phyloP scores from a whole-genome alignment of 805 yeast genomes.

The Ogataea haglerorum region DNA sequence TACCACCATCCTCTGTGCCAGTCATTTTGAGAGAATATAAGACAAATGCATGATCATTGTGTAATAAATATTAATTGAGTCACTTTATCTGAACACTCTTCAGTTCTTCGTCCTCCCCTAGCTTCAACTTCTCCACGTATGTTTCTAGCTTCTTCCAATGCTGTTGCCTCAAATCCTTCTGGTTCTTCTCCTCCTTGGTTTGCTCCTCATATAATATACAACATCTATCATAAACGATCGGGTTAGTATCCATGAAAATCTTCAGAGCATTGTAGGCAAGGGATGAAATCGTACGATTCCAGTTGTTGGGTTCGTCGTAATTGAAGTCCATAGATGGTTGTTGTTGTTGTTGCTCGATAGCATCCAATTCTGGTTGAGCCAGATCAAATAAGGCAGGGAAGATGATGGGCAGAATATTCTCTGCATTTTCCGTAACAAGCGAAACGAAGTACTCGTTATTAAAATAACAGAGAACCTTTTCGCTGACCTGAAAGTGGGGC shows the following conservation, averaged over 20 bases:
- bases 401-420: slow-evolving; percentile 86
- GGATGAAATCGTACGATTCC: slow-evolving; percentile 93
- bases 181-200: slow-evolving; percentile 65
- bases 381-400: slow-evolving; percentile 88
- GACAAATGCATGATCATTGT: slow-evolving; percentile 25
- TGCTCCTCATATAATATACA: slow-evolving; percentile 82
- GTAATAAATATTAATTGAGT: slow-evolving; percentile 6
- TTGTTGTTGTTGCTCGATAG: slow-evolving; percentile 30
- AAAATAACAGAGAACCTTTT: slow-evolving; percentile 91
- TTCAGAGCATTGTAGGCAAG: slow-evolving; percentile 89
- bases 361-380: slow-evolving; percentile 42
- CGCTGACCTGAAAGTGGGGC: slow-evolving; percentile 96
- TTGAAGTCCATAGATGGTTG: slow-evolving; percentile 34
- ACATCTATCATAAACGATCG: slow-evolving; percentile 87
- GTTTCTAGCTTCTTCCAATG: slow-evolving; percentile 71
- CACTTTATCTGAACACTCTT: slow-evolving; percentile 60
- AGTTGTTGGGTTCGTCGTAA: slow-evolving; percentile 51
- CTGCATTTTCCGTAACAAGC: slow-evolving; percentile 87
- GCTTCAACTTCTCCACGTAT: slow-evolving; percentile 41
- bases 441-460: slow-evolving; percentile 91
- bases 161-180: slow-evolving; percentile 57
- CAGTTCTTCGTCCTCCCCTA: slow-evolving; percentile 24
- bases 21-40: slow-evolving; percentile 93
- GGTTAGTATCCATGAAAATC: slow-evolving; percentile 89
- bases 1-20: slow-evolving; percentile 98